These are phyloP conservation scores for Puccinia horiana DNA, from an alignment of 1,284 basidiomycete genomes.

Conservation along the genomic window DNA sequence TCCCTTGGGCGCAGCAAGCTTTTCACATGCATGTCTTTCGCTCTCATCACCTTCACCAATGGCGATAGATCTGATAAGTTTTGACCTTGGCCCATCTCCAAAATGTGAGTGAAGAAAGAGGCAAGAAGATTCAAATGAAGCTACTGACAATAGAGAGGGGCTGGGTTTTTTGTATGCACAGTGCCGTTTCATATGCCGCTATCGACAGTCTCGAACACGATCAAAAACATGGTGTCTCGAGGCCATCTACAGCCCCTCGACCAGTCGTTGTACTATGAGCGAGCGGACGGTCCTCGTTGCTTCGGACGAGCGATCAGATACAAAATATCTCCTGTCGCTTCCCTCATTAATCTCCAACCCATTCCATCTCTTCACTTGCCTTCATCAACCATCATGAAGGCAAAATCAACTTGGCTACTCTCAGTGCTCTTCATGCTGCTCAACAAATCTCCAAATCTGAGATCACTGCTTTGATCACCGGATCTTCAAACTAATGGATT, in stretches of 20 bases:
- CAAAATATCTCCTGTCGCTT: background rate
- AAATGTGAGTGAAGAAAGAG: conserved; percentile 23
- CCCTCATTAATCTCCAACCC: background rate
- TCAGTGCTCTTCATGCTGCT: conserved; percentile 87
- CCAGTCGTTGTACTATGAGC: background rate
- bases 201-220: conserved; percentile 31
- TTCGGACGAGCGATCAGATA: background rate
- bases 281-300: background rate
- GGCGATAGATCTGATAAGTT: conserved; percentile 26
- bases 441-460: conserved; percentile 72
- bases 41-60: conserved; percentile 16
- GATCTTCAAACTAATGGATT: conserved; percentile 70
- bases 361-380: conserved; percentile 66
- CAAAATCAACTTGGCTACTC: conserved; percentile 76
- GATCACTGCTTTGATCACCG: conserved; percentile 83
- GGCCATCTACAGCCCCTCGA: conserved; percentile 10
- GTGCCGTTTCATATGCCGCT: no score
- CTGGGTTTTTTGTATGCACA: background rate
- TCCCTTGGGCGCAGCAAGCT: background rate
- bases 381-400: conserved; percentile 85
- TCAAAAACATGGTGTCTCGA: conserved; percentile 23
- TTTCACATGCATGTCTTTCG: conserved; percentile 36
- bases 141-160: no score
- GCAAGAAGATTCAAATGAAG: background rate
- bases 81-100: background rate